Evolutionary conservation across 2,329 filamentous ascomycete genomes (phyloP), one percentile per base, ranked within the genome.

Genomic region (Hypoxylon sp.): DNA sequence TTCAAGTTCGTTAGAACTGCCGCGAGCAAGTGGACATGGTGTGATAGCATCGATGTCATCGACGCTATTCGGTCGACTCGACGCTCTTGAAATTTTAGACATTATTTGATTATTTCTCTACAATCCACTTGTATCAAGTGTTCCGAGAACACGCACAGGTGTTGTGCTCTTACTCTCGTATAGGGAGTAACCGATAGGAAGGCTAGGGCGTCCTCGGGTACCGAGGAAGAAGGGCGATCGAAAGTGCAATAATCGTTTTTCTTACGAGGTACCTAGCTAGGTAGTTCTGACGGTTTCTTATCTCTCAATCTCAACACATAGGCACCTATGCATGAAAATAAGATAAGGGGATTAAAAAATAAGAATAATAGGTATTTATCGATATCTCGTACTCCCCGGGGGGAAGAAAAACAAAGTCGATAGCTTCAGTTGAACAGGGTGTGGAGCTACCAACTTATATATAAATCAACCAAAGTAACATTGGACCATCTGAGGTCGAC

Each of bases 11-110:
- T 60, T 25, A 13, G 66, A 21, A 25, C 55, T 32, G 43, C 21
- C 41, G 23, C 57, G 50, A 1, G 45, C 21, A 19, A 72, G 60
- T 3, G 76, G 76, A 49, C 77, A 79, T 4, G 77, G 77, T 21
- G 77, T 79, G 38, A 79, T 79, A 17, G 77, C 77, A 59, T 79
- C 77, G 55, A 78, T 74, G 51, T 79, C 77, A 52, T 78, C 77
- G 36, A 68, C 52, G 38, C 46, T 50, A 34, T 60, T 49, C 21
- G 67, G 38, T 38, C 41, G 60, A 11, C 62, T 66, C 19, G 55
- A 52, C 30, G 63, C 66, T 45, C 68, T 69, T 34, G 45, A 53
- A 49, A 49, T 25, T 46, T 52, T 62, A 9, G 71, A 32, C 71
- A 72, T 71, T 71, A n/a, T 14, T 28, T 25, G 34, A n/a, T 4